Evolutionary conservation across 768 basidiomycete species (phyloP), one percentile per base, ranked within the genome.

Genomic region (Filobasidium floriforme): DNA sequence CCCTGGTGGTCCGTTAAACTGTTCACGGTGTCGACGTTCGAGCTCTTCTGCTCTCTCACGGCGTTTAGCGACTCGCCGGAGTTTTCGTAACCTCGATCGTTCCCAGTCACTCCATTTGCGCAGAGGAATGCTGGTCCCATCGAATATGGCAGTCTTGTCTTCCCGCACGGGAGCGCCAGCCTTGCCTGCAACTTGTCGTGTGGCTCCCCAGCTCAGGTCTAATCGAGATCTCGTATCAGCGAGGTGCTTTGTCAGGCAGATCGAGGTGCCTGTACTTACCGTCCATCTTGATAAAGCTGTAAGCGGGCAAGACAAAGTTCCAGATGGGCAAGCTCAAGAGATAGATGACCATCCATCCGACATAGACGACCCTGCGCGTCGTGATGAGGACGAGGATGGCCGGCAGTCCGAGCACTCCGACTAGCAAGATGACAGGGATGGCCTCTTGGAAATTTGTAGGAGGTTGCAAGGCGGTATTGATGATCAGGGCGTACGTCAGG

Each of bases 61-160:
- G 24, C 70, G 70, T 70, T 87, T 83, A 72, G 92, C 90, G 73
- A 96, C 93, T 1, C 96, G 86, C 68, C 85, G 86, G 40, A 94
- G 69, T 80, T 97, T 98, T 60, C 94, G 88, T 57, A 98, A 82
- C 52, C 96, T 84, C 28, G 92, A 94, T 26, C 92, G 86, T 75
- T 99, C 96, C 96, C 94, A 99, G 72, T 99, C 94, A 79, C 98
- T 96, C 96, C 96, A 99, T 60, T 94, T 84, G n/a, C 94, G 86
- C 75, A 98, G 80, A 0, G 96, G 92, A n/a, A 98, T 85, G 0
- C 84, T 85, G 51, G 82, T 78, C 6, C 84, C 85, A 61, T 81
- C 82, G 55, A 81, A 76, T 7, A 80, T 79, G 28, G 82, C 83
- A 19, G 83, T 84, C 59, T 77, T 76, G 15, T 85, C 87, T 15